phyloP scores from a whole-genome alignment of 2,329 filamentous ascomycete species.

The Phialocephala sp. region DNA sequence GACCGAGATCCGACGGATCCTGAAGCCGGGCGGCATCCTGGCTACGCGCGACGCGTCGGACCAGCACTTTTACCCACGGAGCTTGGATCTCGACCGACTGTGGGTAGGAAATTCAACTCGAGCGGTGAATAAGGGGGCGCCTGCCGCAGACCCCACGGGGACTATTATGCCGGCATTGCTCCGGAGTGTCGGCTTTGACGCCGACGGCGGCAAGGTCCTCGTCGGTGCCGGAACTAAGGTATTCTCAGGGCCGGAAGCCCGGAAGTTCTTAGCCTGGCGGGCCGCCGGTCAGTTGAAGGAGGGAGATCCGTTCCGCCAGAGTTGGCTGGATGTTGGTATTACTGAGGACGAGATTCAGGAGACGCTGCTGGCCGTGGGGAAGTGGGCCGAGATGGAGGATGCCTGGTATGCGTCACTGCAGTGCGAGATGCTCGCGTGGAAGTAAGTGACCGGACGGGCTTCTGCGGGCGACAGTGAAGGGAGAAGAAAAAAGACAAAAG shows the following conservation, averaged over 20 bases:
- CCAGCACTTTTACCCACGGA: constrained; percentile 44
- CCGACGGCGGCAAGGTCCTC: constrained; percentile 34
- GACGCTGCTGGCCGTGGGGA: constrained; percentile 39
- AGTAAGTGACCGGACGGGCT: constrained; percentile 43
- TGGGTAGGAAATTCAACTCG: constrained; percentile 40
- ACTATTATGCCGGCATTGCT: constrained; percentile 43
- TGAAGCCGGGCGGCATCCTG: constrained; percentile 58
- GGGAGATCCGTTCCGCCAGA: constrained; percentile 44
- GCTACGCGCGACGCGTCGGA: constrained; percentile 51
- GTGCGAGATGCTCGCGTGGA: constrained; percentile 49
- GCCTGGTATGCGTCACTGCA: constrained; percentile 47
- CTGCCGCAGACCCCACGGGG: constrained; percentile 32
- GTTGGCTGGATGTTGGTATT: constrained; percentile 46
- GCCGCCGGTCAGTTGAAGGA: constrained; percentile 39
- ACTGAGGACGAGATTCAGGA: constrained; percentile 45
- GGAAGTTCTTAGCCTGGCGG: constrained; percentile 41
- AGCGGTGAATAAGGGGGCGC: constrained; percentile 31
- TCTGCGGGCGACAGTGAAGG: no score
- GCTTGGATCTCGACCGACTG: constrained; percentile 40
- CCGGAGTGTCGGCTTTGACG: constrained; percentile 43
- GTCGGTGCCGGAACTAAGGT: constrained; percentile 43
- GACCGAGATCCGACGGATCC: constrained; percentile 58
- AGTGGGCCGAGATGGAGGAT: constrained; percentile 47
- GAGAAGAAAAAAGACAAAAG: no score
- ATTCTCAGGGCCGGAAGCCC: constrained; percentile 38